Evolutionary conservation across 345 rosid genomes (phyloP).

Genomic region (Brassica carinata): DNA sequence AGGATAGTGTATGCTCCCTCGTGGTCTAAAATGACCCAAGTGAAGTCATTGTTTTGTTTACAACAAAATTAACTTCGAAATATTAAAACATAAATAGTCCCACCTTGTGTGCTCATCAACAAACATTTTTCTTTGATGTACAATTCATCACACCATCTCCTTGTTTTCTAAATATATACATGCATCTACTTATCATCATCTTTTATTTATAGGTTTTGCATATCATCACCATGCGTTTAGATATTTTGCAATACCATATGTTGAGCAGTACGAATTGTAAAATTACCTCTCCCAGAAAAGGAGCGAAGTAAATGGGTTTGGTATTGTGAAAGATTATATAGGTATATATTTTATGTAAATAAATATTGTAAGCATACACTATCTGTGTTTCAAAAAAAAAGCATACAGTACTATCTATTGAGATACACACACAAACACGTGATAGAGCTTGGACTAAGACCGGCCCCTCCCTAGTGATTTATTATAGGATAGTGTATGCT

Average conservation of each 20-base stretch:
- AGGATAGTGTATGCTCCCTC: too few relatives aligned
- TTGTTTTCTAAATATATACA: conserved; percentile 31
- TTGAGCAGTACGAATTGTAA: not conserved
- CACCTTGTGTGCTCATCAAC: conserved; percentile 37
- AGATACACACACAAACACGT: conserved; percentile 25
- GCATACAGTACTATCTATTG: not conserved
- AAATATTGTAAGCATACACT: conserved; percentile 6
- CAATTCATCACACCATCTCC: conserved; percentile 39
- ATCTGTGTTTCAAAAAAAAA: not conserved
- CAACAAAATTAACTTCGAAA: conserved; percentile 25
- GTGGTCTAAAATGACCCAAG: conserved; percentile 29
- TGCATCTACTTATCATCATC: conserved; percentile 22
- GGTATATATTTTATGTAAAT: not conserved
- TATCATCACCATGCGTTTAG: not conserved
- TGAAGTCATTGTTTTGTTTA: conserved; percentile 35
- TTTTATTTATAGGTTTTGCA: conserved; percentile 6
- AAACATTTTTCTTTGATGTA: conserved; percentile 38
- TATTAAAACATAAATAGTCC: conserved; percentile 35
- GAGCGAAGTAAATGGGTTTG: not conserved
- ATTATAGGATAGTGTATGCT: conserved; percentile 12
- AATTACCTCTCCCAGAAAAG: not conserved
- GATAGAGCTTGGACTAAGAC: conserved; percentile 18
- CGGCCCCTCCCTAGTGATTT: conserved; percentile 27
- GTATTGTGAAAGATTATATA: conserved; percentile 3
- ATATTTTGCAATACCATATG: not conserved